These are phyloP conservation scores for Ogataea dorogensis DNA, from an alignment of 805 yeast genomes.

Conservation along the genomic window DNA sequence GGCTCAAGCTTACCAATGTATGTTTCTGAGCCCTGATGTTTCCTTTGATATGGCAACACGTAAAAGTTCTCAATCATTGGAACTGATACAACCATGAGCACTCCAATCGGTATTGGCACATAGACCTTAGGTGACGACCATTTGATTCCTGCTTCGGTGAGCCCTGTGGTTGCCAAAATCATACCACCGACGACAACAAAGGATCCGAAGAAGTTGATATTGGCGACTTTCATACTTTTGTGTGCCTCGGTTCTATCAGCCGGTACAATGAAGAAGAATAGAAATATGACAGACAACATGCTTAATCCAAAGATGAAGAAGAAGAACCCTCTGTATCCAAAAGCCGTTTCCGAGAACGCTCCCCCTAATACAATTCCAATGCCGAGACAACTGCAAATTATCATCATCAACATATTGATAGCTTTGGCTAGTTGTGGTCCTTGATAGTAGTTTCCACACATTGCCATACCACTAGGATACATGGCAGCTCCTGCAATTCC, in stretches of 20 bases:
- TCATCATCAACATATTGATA: conserved; percentile 17
- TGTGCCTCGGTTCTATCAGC: conserved; percentile 28
- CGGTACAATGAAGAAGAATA: conserved; percentile 27
- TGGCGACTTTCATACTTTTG: conserved; percentile 16
- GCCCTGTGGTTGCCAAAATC: conserved; percentile 40
- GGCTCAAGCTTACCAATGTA: conserved; percentile 21
- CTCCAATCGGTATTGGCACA: conserved; percentile 41
- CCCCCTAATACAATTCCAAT: conserved; percentile 45
- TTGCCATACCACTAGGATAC: conserved; percentile 32
- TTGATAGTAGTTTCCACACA: conserved; percentile 30
- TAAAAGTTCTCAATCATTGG: conserved; percentile 33
- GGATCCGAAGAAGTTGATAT: conserved; percentile 39
- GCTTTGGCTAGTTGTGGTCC: conserved; percentile 32
- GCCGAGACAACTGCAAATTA: conserved; percentile 33
- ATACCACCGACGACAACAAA: conserved; percentile 35
- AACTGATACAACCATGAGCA: conserved; percentile 28
- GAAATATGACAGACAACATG: conserved; percentile 19
- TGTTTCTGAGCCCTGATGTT: conserved; percentile 2
- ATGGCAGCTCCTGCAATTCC: conserved; percentile 43
- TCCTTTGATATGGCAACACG: conserved; percentile 15
- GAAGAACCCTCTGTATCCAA: conserved; percentile 41
- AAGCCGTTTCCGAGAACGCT: conserved; percentile 36
- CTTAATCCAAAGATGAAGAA: conserved; percentile 36
- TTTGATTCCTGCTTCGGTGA: conserved; percentile 44
- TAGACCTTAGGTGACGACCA: conserved; percentile 43